Conservation (phyloP, 306 rosid species). For the Rubus idaeus region DNA sequence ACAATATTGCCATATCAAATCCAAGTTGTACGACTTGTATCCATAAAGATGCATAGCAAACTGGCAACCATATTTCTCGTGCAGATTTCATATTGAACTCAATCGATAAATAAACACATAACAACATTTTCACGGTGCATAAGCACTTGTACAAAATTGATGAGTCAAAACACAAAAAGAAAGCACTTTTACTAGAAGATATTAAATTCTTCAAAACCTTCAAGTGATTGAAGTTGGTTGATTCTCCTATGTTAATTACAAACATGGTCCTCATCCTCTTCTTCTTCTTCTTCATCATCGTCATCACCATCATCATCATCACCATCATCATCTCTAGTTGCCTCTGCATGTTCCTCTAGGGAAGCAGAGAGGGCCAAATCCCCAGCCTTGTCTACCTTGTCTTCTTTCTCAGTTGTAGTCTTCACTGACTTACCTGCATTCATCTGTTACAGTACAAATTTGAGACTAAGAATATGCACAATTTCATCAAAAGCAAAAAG, state of each 20-base stretch:
- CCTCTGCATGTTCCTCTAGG: constrained; percentile 57
- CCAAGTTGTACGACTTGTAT: background rate
- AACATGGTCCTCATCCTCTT: background rate
- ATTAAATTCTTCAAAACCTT: background rate
- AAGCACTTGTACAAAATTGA: constrained; percentile 1
- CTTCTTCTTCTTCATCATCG: constrained; percentile 8
- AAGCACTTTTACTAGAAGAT: background rate
- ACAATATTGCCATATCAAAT: background rate
- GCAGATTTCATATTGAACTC: background rate
- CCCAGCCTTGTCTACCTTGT: constrained; percentile 55
- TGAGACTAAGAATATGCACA: background rate
- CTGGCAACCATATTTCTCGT: background rate
- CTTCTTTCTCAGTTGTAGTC: constrained; percentile 36
- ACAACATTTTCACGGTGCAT: background rate
- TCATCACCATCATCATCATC: constrained; percentile 7
- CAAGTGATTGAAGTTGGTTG: background rate
- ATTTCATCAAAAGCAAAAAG: background rate
- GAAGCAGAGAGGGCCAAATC: constrained; percentile 59
- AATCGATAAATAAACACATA: background rate
- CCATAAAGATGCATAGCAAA: background rate
- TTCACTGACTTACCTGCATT: constrained; percentile 48
- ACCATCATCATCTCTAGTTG: constrained; percentile 25
- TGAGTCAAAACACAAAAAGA: background rate
- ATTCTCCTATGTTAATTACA: constrained; percentile 4
- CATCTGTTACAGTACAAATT: constrained; percentile 48